A percentile compares a stretch with the other conserved stretches of the same genome.
Conservation (phyloP, 176 grass and related monocot species). For the Puccinellia tenuiflora region DNA sequence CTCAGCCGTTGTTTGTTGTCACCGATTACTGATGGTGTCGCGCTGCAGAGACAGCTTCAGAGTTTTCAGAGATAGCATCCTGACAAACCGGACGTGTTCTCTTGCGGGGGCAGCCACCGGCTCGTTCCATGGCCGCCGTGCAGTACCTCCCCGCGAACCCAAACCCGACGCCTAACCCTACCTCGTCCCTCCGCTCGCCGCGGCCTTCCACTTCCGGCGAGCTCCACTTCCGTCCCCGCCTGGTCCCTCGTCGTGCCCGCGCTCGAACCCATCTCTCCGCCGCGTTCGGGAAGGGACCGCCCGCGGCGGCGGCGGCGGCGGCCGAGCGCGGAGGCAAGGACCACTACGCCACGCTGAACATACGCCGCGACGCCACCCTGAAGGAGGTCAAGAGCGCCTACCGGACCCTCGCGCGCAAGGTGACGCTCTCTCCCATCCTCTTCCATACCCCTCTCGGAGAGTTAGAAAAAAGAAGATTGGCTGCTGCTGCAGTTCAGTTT, state of each 20-base stretch:
- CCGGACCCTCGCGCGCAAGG: constrained; percentile 79
- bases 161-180: not conserved
- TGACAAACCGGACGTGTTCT: too few relatives aligned
- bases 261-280: constrained; percentile 16
- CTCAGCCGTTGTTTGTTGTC: too few relatives aligned
- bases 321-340: constrained; percentile 32
- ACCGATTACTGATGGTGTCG: too few relatives aligned
- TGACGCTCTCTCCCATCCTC: not conserved
- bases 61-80: too few relatives aligned
- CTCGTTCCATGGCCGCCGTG: constrained; percentile 19
- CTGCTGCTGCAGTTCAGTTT: not conserved
- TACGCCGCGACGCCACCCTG: constrained; percentile 56
- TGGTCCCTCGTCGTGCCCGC: not conserved
- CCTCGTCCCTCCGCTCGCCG: not conserved
- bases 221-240: constrained; percentile 19
- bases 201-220: not conserved
- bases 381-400: constrained; percentile 88
- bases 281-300: constrained; percentile 16
- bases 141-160: constrained; percentile 25
- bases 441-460: not conserved
- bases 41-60: too few relatives aligned
- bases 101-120: not conserved
- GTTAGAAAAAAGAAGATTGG: not conserved
- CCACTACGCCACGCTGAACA: constrained; percentile 71
- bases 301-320: constrained; percentile 7